Evolutionary conservation across 2,329 filamentous ascomycete genomes (phyloP).

Genomic region (Colletotrichum nymphaeae): DNA sequence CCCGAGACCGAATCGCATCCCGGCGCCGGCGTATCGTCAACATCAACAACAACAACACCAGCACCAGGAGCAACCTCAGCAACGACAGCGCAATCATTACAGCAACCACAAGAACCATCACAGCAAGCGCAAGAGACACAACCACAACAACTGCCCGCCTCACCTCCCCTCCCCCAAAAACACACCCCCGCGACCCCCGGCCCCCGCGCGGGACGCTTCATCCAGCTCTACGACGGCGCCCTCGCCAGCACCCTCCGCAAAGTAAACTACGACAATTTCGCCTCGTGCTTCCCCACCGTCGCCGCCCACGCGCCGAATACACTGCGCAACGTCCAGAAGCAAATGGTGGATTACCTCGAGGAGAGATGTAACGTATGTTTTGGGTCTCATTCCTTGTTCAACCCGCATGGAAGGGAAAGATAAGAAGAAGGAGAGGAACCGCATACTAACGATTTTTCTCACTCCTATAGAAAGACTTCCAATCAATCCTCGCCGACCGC

Average conservation of each 20-base stretch:
- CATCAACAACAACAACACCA: not conserved
- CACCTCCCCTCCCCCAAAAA: slow-evolving; percentile 53
- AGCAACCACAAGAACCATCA: not conserved
- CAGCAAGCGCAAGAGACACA: not conserved
- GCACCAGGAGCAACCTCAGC: not conserved
- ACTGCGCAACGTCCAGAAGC: slow-evolving; percentile 65
- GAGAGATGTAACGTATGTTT: slow-evolving; percentile 61
- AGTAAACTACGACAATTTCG: slow-evolving; percentile 68
- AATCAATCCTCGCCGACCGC: slow-evolving; percentile 61
- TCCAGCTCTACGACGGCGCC: slow-evolving; percentile 63
- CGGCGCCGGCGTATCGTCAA: not conserved
- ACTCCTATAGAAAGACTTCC: slow-evolving; percentile 63
- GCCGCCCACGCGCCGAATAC: slow-evolving; percentile 60
- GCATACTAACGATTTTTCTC: not conserved
- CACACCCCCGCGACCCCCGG: slow-evolving; percentile 62
- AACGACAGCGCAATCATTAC: not conserved
- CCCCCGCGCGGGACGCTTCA: slow-evolving; percentile 66
- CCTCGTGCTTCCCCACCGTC: slow-evolving; percentile 72
- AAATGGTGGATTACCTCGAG: slow-evolving; percentile 67
- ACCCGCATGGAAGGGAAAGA: not conserved
- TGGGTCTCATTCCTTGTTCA: not conserved
- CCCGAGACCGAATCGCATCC: not conserved
- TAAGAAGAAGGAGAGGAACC: slow-evolving; percentile 15
- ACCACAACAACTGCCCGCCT: slow-evolving; percentile 40
- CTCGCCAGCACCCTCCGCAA: slow-evolving; percentile 62